Evolutionary conservation across 1,284 basidiomycete species (phyloP), one percentile per base, ranked within the genome.

Genomic region (Microbotryomycetes sp.): DNA sequence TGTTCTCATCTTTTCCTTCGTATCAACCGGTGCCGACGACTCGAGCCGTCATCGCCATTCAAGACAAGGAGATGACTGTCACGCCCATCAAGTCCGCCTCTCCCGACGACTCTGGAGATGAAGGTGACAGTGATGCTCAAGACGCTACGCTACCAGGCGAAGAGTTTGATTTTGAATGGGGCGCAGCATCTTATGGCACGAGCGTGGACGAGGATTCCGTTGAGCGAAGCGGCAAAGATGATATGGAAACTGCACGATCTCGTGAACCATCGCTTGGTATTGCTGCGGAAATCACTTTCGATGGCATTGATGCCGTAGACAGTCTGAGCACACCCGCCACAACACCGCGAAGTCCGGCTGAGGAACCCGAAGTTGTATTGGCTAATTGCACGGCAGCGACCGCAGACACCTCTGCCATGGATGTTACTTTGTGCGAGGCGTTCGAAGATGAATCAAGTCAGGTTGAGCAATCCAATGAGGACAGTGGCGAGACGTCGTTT

Each of bases 71-170:
- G 19, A 25, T n/a, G 23, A n/a, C 14, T 49, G 23, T 46, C 1
- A 22, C 22, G 49, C 52, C 42, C 2, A 29, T 31, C 14, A 58
- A 59, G 4, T 56, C 59, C 1, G 56, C 59, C 1, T 42, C 49
- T 19, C 49, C 58, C 14, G 60, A 59, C 23, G 57, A 48, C 30
- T 48, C 59, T 4, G 14, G 56, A 2, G 23, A 66, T 47, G 64
- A 65, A 49, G 66, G 66, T 46, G 67, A 68, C 54, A 66, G 63
- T 46, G 64, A 68, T 54, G n/a, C n/a, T n/a, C n/a, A n/a, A n/a
- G 67, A 68, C 29, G 62, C 67, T 6, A 66, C 66, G 64, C 64
- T 68, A 16, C 64, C 58, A 25, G 67, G 62, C 50, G 67, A 63
- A 42, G 57, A 54, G 22, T 64, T 68, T 30, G 67, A 68, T 32